Evolutionary conservation across 75 land plant species (phyloP), one percentile per base, ranked within the genome.

Genomic region (Adiantum capillusveneris): DNA sequence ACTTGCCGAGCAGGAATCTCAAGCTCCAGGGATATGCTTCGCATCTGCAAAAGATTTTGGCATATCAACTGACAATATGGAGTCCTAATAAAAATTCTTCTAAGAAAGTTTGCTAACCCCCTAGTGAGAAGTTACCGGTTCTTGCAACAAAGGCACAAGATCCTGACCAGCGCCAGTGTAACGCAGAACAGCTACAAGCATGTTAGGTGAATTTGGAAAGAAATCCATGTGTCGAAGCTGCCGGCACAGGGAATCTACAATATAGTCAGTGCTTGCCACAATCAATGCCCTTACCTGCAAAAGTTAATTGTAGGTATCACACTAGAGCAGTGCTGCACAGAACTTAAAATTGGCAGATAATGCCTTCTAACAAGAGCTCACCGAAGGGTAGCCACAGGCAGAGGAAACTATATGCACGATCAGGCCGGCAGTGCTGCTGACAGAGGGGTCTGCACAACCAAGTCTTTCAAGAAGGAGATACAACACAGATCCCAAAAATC

Each of bases 221-320:
- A 85, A 70, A 68, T 76, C 84, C 56, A 94, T 53, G 73, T 94
- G 98, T 1, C 95, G 75, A 28, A 94, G 70, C 53, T 94, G 85
- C n/a, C 79, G 74, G 66, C 95, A 88, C 30, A 94, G 62, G 25
- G 95, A 85, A 68, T 94, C 90, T 53, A 94, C 82, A 39, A 94
- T 73, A 62, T 94, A 84, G 57, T 94, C 98, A n/a, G 80, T 55
- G 72, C 85, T 94, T 53, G 62, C 85, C 62, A 88, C 60, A 52
- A 89, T 87, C 60, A 94, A 59, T 24, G 83, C 66, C 56, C 81
- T 79, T 20, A 94, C 90, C 98, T 94, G 75, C 56, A 58, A 53
- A 31, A 57, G n/a, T n/a, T n/a, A n/a, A n/a, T n/a, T n/a, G n/a
- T n/a, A n/a, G n/a, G n/a, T n/a, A n/a, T n/a, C n/a, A n/a, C n/a